Percentiles rank a stretch among this genome's conserved stretches.
These are phyloP conservation scores for Gentiana macrophylla DNA, from an alignment of 257 asterid species.

Conservation along the genomic window DNA sequence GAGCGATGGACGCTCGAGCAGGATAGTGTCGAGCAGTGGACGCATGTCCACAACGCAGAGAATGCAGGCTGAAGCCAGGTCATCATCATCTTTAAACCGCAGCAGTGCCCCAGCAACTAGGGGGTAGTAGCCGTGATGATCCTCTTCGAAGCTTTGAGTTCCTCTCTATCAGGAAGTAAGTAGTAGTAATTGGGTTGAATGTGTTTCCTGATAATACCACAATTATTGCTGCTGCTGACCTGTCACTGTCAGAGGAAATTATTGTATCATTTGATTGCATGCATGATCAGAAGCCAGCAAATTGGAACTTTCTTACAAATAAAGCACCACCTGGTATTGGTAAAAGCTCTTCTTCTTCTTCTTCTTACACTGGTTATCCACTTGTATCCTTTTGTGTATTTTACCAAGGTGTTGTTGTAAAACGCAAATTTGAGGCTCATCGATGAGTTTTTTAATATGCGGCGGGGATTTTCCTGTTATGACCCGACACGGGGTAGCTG, in stretches of 20 bases:
- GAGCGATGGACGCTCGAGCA: conserved; percentile 27
- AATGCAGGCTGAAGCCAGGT: conserved; percentile 45
- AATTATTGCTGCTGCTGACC: conserved; percentile 1
- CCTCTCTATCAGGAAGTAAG: conserved; percentile 42
- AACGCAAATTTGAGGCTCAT: conserved; percentile 24
- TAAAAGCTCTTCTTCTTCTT: conserved; percentile 12
- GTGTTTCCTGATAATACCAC: conserved; percentile 4
- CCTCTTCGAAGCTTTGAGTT: conserved; percentile 91
- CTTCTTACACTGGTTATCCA: background rate
- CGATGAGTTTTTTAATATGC: conserved; percentile 24
- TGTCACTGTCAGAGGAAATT: conserved; percentile 16
- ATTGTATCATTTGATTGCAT: background rate
- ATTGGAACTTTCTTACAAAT: conserved; percentile 22
- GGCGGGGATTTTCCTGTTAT: conserved; percentile 21
- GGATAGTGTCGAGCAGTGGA: conserved; percentile 27
- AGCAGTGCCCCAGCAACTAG: conserved; percentile 21
- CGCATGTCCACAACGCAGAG: conserved; percentile 50
- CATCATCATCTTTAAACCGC: conserved; percentile 51
- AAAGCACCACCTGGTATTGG: conserved; percentile 3
- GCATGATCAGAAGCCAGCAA: conserved; percentile 21
- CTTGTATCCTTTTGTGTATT: conserved; percentile 20
- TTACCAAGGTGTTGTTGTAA: conserved; percentile 12
- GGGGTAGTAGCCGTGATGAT: conserved; percentile 39
- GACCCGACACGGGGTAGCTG: conserved; percentile 1
- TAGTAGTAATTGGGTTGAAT: conserved; percentile 14